Evolutionary conservation across 352 stramenopile genomes (phyloP).

Genomic region (Phytophthora capsici): DNA sequence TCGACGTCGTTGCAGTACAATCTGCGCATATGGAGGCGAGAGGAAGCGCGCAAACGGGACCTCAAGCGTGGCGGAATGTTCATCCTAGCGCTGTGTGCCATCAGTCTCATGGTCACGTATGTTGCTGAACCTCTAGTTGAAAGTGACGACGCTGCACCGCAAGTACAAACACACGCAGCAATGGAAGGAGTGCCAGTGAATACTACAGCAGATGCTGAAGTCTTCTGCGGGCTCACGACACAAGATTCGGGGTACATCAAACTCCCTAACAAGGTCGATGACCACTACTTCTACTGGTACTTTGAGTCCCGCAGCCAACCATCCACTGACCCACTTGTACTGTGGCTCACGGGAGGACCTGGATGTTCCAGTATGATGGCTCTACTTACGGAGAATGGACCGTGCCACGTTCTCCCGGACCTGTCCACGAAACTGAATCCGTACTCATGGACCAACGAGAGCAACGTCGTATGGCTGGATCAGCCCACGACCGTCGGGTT

Average conservation of each 20-base stretch:
- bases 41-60: slow-evolving; percentile 31
- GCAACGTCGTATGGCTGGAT: slow-evolving; percentile 74
- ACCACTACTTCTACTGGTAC: slow-evolving; percentile 83
- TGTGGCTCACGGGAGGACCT: slow-evolving; percentile 69
- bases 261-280: slow-evolving; percentile 68
- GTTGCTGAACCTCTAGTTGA: slow-evolving; percentile 23
- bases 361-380: slow-evolving; percentile 68
- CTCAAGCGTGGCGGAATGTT: slow-evolving; percentile 34
- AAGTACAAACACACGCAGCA: slow-evolving; percentile 30
- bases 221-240: slow-evolving; percentile 56
- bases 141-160: slow-evolving; percentile 5
- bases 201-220: slow-evolving; percentile 20
- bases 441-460: slow-evolving; percentile 66
- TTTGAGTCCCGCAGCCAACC: slow-evolving; percentile 64
- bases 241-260: slow-evolving; percentile 65
- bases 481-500: slow-evolving; percentile 65
- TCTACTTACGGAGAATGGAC: slow-evolving; percentile 68
- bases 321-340: slow-evolving; percentile 55
- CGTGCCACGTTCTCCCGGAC: slow-evolving; percentile 57
- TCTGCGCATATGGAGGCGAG: slow-evolving; percentile 31
- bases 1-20: slow-evolving; percentile 41
- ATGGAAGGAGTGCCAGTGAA: slow-evolving; percentile 22
- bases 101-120: slow-evolving; percentile 32
- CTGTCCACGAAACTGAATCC: slow-evolving; percentile 53
- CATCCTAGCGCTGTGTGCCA: slow-evolving; percentile 24